Conservation (phyloP, 1,284 basidiomycete genomes). For the Cutaneotrichosporon cyanovorans region DNA sequence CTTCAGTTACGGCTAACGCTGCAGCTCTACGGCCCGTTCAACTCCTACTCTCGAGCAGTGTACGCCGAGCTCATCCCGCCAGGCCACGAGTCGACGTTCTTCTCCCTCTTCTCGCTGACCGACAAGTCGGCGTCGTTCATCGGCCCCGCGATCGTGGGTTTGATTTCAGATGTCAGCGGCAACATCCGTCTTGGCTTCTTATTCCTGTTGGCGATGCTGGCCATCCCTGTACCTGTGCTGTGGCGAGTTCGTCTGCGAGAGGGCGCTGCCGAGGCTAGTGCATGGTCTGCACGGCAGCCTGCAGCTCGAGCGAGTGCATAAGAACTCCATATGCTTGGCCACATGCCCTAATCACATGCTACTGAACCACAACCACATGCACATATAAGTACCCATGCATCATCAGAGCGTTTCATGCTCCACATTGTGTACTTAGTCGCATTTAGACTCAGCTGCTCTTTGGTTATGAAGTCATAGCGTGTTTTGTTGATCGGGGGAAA, state of each 20-base stretch:
- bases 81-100: conserved; percentile 49
- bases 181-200: conserved; percentile 85
- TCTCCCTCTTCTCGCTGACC: conserved; percentile 78
- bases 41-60: conserved; percentile 42
- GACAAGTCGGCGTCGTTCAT: conserved; percentile 76
- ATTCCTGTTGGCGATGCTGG: conserved; percentile 73
- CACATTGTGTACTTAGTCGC: too few relatives aligned
- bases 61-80: conserved; percentile 44
- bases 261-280: conserved; percentile 57
- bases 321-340: too few relatives aligned
- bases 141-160: conserved; percentile 74
- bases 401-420: too few relatives aligned
- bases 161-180: conserved; percentile 75
- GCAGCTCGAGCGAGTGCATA: too few relatives aligned
- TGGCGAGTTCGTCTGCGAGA: conserved; percentile 58
- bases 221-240: conserved; percentile 69
- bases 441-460: too few relatives aligned
- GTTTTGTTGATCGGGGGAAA: too few relatives aligned
- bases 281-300: conserved; percentile 15
- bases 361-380: too few relatives aligned
- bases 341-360: too few relatives aligned
- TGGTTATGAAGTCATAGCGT: too few relatives aligned
- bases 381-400: too few relatives aligned
- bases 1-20: conserved; percentile 32
- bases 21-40: conserved; percentile 44